Percentiles rank a stretch among this genome's conserved stretches.
phyloP scores from a whole-genome alignment of 1,284 basidiomycete genomes.

The Termitomyces sp. region DNA sequence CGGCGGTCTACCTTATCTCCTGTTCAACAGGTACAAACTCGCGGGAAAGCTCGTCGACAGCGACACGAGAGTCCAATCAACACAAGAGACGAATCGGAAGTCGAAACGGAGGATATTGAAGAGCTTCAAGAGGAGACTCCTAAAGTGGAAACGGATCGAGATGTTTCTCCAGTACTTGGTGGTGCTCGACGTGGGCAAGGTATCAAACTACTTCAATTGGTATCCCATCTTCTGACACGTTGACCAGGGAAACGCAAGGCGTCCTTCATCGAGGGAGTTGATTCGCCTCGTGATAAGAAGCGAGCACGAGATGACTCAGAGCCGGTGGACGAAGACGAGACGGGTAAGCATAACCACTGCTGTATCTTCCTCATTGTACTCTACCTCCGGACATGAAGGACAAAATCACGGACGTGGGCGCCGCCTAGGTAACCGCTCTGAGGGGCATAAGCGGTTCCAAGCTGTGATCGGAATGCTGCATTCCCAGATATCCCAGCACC shows the following conservation, averaged over 20 bases:
- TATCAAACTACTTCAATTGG: slow-evolving; percentile 9
- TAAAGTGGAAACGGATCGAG: slow-evolving; percentile 22
- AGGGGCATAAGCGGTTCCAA: slow-evolving; percentile 69
- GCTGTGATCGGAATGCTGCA: slow-evolving; percentile 77
- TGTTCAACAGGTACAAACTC: slow-evolving; percentile 21
- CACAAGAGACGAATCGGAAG: slow-evolving; percentile 24
- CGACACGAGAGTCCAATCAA: slow-evolving; percentile 19
- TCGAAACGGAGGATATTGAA: slow-evolving; percentile 17
- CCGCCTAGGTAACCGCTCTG: slow-evolving; percentile 30
- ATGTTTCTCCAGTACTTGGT: slow-evolving; percentile 25
- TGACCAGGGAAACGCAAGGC: slow-evolving; percentile 63
- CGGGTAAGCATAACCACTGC: slow-evolving; percentile 30
- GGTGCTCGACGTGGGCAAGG: slow-evolving; percentile 28
- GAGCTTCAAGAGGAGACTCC: slow-evolving; percentile 1
- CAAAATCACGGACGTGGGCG: slow-evolving; percentile 27
- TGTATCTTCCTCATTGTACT: not conserved
- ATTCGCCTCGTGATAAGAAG: slow-evolving; percentile 56
- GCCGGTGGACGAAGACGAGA: slow-evolving; percentile 60
- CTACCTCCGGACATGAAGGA: slow-evolving; percentile 19
- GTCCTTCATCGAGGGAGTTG: slow-evolving; percentile 46
- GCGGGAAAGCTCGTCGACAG: slow-evolving; percentile 26
- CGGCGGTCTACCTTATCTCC: slow-evolving; percentile 29
- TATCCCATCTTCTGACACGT: not conserved
- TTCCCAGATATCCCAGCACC: slow-evolving; percentile 77
- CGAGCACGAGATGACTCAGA: slow-evolving; percentile 64